Conservation (phyloP, 2,329 filamentous ascomycete genomes). For the Ascochyta rabiei region DNA sequence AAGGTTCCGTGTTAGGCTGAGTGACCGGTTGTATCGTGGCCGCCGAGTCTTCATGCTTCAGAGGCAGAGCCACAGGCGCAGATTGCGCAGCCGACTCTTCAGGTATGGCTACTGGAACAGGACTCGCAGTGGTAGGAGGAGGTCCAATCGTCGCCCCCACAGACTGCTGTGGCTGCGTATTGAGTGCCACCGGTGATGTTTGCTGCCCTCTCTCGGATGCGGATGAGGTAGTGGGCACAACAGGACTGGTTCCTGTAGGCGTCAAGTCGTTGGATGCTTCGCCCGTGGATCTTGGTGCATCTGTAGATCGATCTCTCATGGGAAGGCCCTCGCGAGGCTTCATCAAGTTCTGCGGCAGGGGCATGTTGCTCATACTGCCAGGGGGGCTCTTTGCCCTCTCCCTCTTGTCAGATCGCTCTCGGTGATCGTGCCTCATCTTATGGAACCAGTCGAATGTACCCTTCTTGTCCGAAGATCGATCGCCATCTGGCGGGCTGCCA, state of each 20-base stretch:
- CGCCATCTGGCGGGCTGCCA: slow-evolving; percentile 37
- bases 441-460: slow-evolving; percentile 69
- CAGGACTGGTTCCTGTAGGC: slow-evolving; percentile 25
- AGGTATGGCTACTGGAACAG: slow-evolving; percentile 8
- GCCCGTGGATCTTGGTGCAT: slow-evolving; percentile 27
- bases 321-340: slow-evolving; percentile 23
- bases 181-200: neutral
- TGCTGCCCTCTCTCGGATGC: slow-evolving; percentile 6
- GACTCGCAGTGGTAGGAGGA: slow-evolving; percentile 9
- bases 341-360: slow-evolving; percentile 27
- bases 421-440: slow-evolving; percentile 67
- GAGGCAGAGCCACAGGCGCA: neutral
- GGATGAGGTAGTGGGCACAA: slow-evolving; percentile 2
- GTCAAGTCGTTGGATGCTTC: slow-evolving; percentile 30
- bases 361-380: slow-evolving; percentile 33
- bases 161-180: neutral
- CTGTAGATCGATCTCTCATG: slow-evolving; percentile 36
- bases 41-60: slow-evolving; percentile 11
- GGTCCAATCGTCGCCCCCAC: neutral
- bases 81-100: slow-evolving; percentile 5
- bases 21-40: slow-evolving; percentile 9
- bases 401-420: slow-evolving; percentile 60
- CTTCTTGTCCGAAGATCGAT: slow-evolving; percentile 59
- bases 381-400: slow-evolving; percentile 60
- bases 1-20: neutral